Evolutionary conservation across 495 filamentous ascomycete species (phyloP), one percentile per base, ranked within the genome.

Genomic region (Penicillium cinerascens): DNA sequence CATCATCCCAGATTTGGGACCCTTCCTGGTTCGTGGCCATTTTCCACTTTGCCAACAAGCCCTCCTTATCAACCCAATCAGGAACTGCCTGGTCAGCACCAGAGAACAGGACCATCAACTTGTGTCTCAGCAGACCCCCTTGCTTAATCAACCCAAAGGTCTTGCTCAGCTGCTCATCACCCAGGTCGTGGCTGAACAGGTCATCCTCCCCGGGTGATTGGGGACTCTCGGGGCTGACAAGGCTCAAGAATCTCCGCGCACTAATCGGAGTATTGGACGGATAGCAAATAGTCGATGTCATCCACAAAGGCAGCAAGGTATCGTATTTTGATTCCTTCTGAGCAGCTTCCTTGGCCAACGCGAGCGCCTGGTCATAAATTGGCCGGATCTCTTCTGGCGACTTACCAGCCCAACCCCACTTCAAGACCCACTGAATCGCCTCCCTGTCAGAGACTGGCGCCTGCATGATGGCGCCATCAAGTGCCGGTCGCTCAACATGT

Each of bases 181-280:
- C 61, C 10, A 95, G 67, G 66, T 92, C 88, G n/a, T 86, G 86
- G 44, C 85, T 88, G 70, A 96, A 97, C 56, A 87, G 85, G 64
- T 97, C 92, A 65, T 97, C 92, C 38, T 87, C 87, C 4, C 87
- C 86, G 0, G 71, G 76, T 20, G 66, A 44, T 59, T 82, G 54
- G 26, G 78, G 65, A 39, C 67, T 69, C 21, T 76, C 75, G 0
- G 75, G 74, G 41, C 77, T 82, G 9, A 78, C 77, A 13, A 96
- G 72, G 52, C 81, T 81, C 25, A 83, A 61, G 78, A 86, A 89
- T 38, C 92, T 63, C 66, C 33, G 87, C 82, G 57, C 42, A 78
- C 67, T 83, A 17, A 92, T 71, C 1, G 86, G 82, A 0, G 76
- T 77, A 39, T 68, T 63, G 0, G 55, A 38, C 4, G 58, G 54